Evolutionary conservation across 306 rosid species (phyloP).

Genomic region (Quillaja saponaria): DNA sequence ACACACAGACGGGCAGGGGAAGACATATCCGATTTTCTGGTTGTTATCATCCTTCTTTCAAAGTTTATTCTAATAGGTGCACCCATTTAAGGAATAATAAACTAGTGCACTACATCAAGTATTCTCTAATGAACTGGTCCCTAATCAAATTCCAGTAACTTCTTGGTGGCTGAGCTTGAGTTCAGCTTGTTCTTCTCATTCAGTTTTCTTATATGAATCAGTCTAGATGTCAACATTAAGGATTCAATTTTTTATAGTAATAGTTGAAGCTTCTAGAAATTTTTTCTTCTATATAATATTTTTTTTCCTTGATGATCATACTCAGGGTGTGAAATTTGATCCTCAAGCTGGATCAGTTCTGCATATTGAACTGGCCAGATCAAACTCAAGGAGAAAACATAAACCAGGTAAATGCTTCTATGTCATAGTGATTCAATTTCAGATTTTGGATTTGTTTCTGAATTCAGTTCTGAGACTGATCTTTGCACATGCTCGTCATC

Average conservation of each 20-base stretch:
- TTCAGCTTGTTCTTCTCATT: conserved; percentile 9
- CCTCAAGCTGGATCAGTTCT: conserved; percentile 84
- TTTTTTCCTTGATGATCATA: conserved; percentile 25
- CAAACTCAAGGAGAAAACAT: conserved; percentile 93
- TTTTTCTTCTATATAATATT: conserved; percentile 31
- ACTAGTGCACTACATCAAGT: too few relatives aligned
- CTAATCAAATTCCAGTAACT: not conserved
- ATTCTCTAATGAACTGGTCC: not conserved
- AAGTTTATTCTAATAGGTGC: too few relatives aligned
- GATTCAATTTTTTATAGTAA: conserved; percentile 7
- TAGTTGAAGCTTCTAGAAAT: conserved; percentile 20
- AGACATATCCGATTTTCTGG: too few relatives aligned
- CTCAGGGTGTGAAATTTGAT: conserved; percentile 92
- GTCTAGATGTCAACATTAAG: conserved; percentile 4
- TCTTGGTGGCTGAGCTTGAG: not conserved
- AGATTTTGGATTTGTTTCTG: too few relatives aligned
- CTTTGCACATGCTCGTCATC: too few relatives aligned
- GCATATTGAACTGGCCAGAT: conserved; percentile 88
- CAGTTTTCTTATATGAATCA: conserved; percentile 13
- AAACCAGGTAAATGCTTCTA: conserved; percentile 60
- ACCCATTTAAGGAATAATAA: too few relatives aligned
- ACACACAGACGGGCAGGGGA: too few relatives aligned
- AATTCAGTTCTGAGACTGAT: too few relatives aligned
- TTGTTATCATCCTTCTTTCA: too few relatives aligned
- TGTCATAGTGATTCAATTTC: not conserved